Conservation (phyloP, 495 filamentous ascomycete species). For the Daldinia grandis region DNA sequence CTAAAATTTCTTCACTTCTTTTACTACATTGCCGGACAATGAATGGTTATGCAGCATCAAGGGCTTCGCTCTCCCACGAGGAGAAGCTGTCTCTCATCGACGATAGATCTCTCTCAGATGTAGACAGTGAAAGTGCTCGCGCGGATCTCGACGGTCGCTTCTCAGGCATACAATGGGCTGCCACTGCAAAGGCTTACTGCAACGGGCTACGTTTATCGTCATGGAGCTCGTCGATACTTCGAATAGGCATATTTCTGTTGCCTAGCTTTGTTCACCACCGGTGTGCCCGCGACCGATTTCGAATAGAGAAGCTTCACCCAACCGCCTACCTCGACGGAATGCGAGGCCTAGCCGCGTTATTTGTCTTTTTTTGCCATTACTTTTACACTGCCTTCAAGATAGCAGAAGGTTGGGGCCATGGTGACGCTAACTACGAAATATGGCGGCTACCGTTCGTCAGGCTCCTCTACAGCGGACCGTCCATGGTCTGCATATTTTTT, state of each 20-base stretch:
- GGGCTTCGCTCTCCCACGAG: constrained; percentile 42
- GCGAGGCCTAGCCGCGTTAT: constrained; percentile 65
- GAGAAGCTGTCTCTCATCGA: constrained; percentile 47
- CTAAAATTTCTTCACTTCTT: constrained; percentile 31
- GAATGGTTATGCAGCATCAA: constrained; percentile 43
- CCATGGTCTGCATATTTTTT: constrained; percentile 80
- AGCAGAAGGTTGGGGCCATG: constrained; percentile 51
- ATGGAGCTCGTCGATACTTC: constrained; percentile 40
- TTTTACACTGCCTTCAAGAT: constrained; percentile 56
- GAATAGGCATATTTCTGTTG: constrained; percentile 46
- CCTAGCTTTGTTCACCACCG: constrained; percentile 52
- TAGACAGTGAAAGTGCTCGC: constrained; percentile 44
- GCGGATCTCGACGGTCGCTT: constrained; percentile 41
- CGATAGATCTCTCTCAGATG: constrained; percentile 43
- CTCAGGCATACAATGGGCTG: constrained; percentile 33
- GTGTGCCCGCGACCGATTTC: constrained; percentile 33
- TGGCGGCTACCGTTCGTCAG: constrained; percentile 73
- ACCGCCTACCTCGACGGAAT: constrained; percentile 68
- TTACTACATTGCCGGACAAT: constrained; percentile 42
- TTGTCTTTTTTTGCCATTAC: constrained; percentile 66
- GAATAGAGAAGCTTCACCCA: constrained; percentile 43
- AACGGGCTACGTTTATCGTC: constrained; percentile 39
- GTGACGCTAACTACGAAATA: constrained; percentile 49
- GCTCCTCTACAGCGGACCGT: constrained; percentile 71
- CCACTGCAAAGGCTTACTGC: constrained; percentile 33